A percentile compares a stretch with the other conserved stretches of the same genome.
phyloP scores from a whole-genome alignment of 108 stramenopile genomes.

The Cyclotella sp. region DNA sequence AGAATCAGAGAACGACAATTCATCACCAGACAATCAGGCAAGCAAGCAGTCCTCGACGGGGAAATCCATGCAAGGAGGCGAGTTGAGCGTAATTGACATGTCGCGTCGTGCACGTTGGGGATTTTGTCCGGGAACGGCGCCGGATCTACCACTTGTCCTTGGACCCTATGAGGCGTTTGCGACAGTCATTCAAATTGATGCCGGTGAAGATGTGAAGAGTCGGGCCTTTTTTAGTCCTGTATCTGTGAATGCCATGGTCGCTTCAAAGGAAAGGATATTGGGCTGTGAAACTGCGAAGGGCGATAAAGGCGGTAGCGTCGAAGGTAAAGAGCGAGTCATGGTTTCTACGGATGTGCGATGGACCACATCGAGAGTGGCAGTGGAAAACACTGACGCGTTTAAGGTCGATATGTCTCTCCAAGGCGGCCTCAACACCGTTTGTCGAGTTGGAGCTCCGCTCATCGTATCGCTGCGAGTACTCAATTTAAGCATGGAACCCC shows the following conservation, averaged over 20 bases:
- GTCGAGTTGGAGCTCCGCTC: constrained; percentile 69
- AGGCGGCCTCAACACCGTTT: constrained; percentile 43
- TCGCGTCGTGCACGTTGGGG: constrained; percentile 79
- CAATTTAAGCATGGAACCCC: constrained; percentile 72
- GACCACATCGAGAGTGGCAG: constrained; percentile 73
- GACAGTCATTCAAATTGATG: constrained; percentile 78
- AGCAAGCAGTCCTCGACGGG: neutral
- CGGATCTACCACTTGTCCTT: constrained; percentile 69
- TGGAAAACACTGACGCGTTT: constrained; percentile 84
- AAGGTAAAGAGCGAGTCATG: constrained; percentile 52
- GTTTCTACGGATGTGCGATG: constrained; percentile 74
- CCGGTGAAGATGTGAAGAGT: constrained; percentile 56
- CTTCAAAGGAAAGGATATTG: neutral
- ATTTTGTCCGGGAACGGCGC: constrained; percentile 66
- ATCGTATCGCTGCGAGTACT: constrained; percentile 69
- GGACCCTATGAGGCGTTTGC: constrained; percentile 72
- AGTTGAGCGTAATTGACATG: constrained; percentile 74
- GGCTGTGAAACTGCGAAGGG: neutral
- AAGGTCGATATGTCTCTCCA: constrained; percentile 64
- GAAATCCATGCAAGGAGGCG: constrained; percentile 54
- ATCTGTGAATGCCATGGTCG: constrained; percentile 74
- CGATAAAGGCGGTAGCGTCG: neutral
- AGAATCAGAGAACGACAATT: neutral
- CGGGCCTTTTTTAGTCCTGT: constrained; percentile 72
- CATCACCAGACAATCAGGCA: neutral